Base-by-base conservation (phyloP, 2,329 filamentous ascomycete genomes). In the Trichoderma hamatum region DNA sequence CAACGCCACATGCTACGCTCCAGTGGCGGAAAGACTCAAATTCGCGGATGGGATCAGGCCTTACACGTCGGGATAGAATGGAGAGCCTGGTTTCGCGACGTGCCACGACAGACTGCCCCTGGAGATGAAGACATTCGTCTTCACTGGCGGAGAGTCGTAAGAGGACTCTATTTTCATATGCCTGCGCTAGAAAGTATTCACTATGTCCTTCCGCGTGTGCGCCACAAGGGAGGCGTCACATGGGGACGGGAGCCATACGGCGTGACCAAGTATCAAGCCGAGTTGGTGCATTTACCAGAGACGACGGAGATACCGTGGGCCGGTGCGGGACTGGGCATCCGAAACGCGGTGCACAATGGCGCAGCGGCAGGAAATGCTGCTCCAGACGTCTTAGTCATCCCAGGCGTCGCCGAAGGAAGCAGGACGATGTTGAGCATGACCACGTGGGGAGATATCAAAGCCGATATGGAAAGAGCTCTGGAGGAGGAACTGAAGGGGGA, bases 31-130 rank as follows among this genome's bases (percentile, higher is more conserved):
- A 56, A 28, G 13, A 70, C 28, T 60, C 49, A 55, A 32, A 62
- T 77, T 0, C 26, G 66, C 0, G 73, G 75, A 13, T 71, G 75
- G 60, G 76, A 77, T 10, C 70, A 67, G 24, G 73, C 77, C 0
- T 69, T 73, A 24, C 70, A 78, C n/a, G 71, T 76, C 1, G 76
- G 75, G 0, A 36, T 77, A 4, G 73, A 78, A 39, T 78, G 75
- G 77, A 73, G 76, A 5, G 72, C 75, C 26, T 74, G 77, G 67
- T 75, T 75, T 55, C 69, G 67, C 16, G 74, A 78, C 49, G 74
- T 75, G 0, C 73, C 76, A 0, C 43, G 64, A 26, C 75, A 71
- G 9, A 68, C 58, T 19, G 51, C 71, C 24, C 58, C 51, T 2
- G 72, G 72, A 24, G 64, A 67, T 36, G 71, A 75, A 49, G 72